phyloP scores from a whole-genome alignment of 2,329 filamentous ascomycete genomes.

The Lachnellula cervina region DNA sequence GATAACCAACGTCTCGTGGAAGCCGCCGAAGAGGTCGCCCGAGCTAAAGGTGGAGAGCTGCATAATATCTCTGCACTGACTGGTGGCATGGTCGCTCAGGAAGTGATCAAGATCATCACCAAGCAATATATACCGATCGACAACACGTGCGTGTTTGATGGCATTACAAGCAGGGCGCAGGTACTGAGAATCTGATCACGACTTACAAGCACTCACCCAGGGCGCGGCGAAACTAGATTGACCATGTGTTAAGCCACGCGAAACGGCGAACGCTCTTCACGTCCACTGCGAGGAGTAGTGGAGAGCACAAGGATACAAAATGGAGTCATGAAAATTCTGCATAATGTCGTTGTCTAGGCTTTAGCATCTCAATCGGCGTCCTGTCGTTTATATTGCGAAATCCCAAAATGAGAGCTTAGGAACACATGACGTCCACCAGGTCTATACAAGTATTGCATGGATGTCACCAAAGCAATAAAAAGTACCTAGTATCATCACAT shows the following conservation, averaged over 20 bases:
- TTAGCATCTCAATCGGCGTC: slow-evolving; percentile 5
- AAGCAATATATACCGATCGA: slow-evolving; percentile 69
- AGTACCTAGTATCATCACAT: slow-evolving; percentile 4
- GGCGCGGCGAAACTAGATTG: background rate
- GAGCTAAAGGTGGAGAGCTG: slow-evolving; percentile 77
- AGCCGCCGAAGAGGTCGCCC: slow-evolving; percentile 61
- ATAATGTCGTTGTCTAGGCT: slow-evolving; percentile 17
- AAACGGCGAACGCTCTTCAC: no score
- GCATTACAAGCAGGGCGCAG: slow-evolving; percentile 42
- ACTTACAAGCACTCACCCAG: background rate
- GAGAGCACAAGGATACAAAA: background rate
- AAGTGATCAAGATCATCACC: slow-evolving; percentile 85
- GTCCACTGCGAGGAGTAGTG: background rate
- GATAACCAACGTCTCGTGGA: slow-evolving; percentile 47
- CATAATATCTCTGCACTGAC: slow-evolving; percentile 87
- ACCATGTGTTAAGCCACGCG: no score
- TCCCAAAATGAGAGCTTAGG: background rate
- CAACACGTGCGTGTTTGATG: slow-evolving; percentile 67
- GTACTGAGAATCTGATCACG: slow-evolving; percentile 26
- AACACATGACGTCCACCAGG: background rate
- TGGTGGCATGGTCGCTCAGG: slow-evolving; percentile 93
- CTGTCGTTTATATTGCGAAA: slow-evolving; percentile 9
- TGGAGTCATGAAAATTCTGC: slow-evolving; percentile 7
- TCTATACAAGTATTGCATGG: slow-evolving; percentile 3
- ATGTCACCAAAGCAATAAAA: slow-evolving; percentile 18